Evolutionary conservation across 108 stramenopile genomes (phyloP), one percentile per base, ranked within the genome.

Genomic region (Epithemia pelagica): DNA sequence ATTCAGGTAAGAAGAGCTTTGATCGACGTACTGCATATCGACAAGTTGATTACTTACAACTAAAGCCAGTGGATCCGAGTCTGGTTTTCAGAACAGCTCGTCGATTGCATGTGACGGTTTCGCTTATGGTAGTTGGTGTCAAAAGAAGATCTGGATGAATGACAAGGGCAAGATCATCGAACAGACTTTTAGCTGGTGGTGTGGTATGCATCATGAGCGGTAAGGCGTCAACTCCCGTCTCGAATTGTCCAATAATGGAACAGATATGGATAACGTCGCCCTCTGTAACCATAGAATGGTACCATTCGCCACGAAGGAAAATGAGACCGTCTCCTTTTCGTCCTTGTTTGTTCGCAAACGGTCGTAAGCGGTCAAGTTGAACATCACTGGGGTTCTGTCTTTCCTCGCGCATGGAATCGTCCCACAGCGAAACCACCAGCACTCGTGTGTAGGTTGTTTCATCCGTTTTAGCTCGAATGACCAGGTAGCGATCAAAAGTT

Each of bases 121-220:
- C 93, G 30, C 86, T 91, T 10, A 91, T 79, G 18, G 76, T 64
- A 21, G 86, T 91, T 2, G 93, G 90, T 21, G 86, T 82, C 58
- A 91, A 71, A n/a, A 94, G 67, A 31, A 77, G 73, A 67, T 94
- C 93, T 1, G 93, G 93, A 78, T 94, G 90, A 15, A 91, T 33
- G 5, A 94, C 74, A 24, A 91, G 64, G 0, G 88, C 70, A 32
- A 91, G 66, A 59, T 94, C 93, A 63, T 94, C 90, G 18, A 69
- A 22, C 30, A 82, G 79, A 55, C 80, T 83, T 22, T 68, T 73
- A 7, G 59, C 65, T 2, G 82, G 77, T 20, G 85, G 76, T 58
- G 64, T 64, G 21, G 81, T 81, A 62, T 90, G 79, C 33, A 94
- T 68, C 28, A 86, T 61, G 8, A 91, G 71, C 3, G 93, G 93